Evolutionary conservation across 169 alveolate species (phyloP), one percentile per base, ranked within the genome.

Genomic region (Neospora caninum): DNA sequence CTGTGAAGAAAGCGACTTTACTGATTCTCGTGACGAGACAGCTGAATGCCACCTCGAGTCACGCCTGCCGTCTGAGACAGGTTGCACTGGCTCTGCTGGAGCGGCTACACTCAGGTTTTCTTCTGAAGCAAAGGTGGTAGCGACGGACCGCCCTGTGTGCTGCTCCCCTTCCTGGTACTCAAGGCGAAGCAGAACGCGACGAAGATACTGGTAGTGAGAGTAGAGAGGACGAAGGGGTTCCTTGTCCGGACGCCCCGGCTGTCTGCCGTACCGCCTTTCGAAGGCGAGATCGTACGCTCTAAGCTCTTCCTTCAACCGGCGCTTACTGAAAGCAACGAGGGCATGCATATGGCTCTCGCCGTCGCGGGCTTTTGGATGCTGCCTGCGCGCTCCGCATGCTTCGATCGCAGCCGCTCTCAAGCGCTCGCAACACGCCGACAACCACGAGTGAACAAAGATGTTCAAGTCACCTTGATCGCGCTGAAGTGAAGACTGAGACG

Each of bases 211-310:
- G 83, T 93, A 93, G 45, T 93, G 93, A 82, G 89, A 84, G 83
- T 93, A 93, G 43, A 93, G 69, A 64, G 92, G 95, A 88, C 95
- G 73, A 22, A 93, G 93, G 36, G 95, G 93, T 41, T 93, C 95
- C 83, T 93, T 93, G 27, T 93, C 95, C 41, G 80, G 95, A 25
- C 89, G 89, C 49, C 54, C 69, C 0, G 95, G 95, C 45, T 45
- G 91, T 29, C 95, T 92, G 16, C 95, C 95, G 80, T 84, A 93
- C 82, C 89, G 88, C 34, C 83, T 45, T 0, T 84, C 67, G 42
- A 93, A 93, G 0, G 88, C 93, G 2, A 58, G 41, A 36, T 93
- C 89, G 83, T 93, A 93, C 18, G 91, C 80, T 29, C 73, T 42
- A 16, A 93, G 91, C 42, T 93, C 95, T 27, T 93, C 91, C 42